Base-by-base conservation (phyloP, 192 early-diverging fungal genomes). In the Dispira parvispora region DNA sequence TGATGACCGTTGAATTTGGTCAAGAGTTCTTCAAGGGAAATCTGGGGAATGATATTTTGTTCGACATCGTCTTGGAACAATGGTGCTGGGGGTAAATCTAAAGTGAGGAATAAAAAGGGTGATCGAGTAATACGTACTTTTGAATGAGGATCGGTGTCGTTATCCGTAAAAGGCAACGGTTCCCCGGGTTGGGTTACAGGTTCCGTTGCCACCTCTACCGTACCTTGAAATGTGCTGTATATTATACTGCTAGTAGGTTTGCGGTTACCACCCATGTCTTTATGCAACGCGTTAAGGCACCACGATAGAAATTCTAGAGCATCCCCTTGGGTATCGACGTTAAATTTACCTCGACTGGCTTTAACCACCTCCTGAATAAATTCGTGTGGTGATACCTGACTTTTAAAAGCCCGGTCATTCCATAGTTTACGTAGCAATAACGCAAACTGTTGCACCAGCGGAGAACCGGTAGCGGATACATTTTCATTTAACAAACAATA, bases 311-410 rank as follows among this genome's bases (percentile, higher is more conserved):
- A 87, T 11, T 91, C 90, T 49, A 91, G 80, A 2, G 89, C 83
- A 70, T 98, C 94, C 20, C 81, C 77, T 65, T 91, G 88, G 47
- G 80, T 74, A 4, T 84, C 86, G 21, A 95, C 69, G 43, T 80
- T 79, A 69, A 95, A 98, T 49, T 78, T 70, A 49, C 86, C 82
- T 18, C 82, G 77, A 68, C 88, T 91, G 1, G 88, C 82, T 63
- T 82, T 88, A 4, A 82, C 80, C 16, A 94, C 82, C 77, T 96
- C 95, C 80, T 98, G 95, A 3, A 94, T 69, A 1, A 96, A 69
- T 66, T 98, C 96, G 69, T 98, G 96, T 8, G 94, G 96, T 68
- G 87, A 88, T 45, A 95, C 87, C 75, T 98, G 96, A 0, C 87
- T 87, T 61, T 95, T 95, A 67, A 94, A 94, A 13, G 89, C 90